Evolutionary conservation across 805 yeast genomes (phyloP), one percentile per base, ranked within the genome.

Genomic region (Candida yuanshanica): DNA sequence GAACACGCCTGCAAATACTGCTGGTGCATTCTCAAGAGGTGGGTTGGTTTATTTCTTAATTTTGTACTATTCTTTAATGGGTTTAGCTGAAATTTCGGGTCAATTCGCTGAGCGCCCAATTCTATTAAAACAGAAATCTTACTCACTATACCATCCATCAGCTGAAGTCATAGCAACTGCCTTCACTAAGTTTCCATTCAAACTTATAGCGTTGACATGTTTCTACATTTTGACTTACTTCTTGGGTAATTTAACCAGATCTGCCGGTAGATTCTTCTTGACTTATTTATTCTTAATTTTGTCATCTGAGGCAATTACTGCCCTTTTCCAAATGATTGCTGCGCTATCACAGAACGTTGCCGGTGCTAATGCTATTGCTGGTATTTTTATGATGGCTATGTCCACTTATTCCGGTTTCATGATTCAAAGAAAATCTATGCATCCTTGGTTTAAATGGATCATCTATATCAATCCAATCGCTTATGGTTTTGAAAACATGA

Each of bases 391-490:
- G 55, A 57, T 81, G 47, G 65, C 68, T 4, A 53, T 76, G 45
- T 64, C 73, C 20, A 63, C 79, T 47, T 83, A 81, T 59, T 72
- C 86, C n/a, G 84, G 87, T 21, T 79, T 68, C 58, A 72, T 79
- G 64, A 71, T 81, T 48, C 86, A 83, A 38, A 60, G 72, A 27
- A 71, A 72, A 3, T 65, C 70, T 10, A 76, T 80, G 81, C 79
- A 76, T 48, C 79, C 77, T 35, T 83, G 91, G 90, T 79, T 81
- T 49, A 72, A 77, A 44, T 81, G 86, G 84, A 65, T 80, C 36
- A 69, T 74, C 24, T 79, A 74, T 48, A 49, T 78, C 20, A 71
- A 81, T 48, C 85, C 86, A 1, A 58, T 79, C 26, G 65, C 69
- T 46, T 80, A 70, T 50, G 74, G 73, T 0, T 78, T 76, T 59